These are phyloP conservation scores for Trypanosoma platydactyli DNA, from an alignment of 208 protist genomes.

Conservation along the genomic window DNA sequence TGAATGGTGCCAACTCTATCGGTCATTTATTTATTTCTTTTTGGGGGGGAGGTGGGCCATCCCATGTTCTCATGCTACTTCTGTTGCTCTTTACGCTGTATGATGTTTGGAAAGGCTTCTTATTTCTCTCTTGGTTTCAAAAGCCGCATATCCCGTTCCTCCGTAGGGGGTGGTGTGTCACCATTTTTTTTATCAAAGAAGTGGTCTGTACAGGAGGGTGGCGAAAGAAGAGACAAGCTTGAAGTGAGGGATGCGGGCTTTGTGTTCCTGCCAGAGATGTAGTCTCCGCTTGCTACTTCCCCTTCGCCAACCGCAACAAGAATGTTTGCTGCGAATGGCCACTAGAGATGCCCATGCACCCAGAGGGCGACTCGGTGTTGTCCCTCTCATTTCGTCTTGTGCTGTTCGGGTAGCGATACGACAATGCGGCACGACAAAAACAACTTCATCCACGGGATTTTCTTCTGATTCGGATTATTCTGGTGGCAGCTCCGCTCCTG, in stretches of 20 bases:
- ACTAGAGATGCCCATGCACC: background rate
- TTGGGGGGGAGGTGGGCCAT: no score
- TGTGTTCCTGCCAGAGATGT: background rate
- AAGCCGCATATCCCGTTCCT: no score
- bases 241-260: background rate
- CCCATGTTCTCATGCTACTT: no score
- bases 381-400: background rate
- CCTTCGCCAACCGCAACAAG: background rate
- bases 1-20: no score
- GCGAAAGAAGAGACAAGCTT: no score
- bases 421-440: background rate
- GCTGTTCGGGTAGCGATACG: background rate
- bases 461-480: background rate
- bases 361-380: background rate
- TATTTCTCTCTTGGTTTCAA: no score
- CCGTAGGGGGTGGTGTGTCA: no score
- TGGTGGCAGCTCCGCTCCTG: background rate
- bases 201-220: no score
- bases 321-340: background rate
- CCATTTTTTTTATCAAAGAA: no score
- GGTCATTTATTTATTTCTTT: constrained; percentile 3
- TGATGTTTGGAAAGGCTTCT: no score
- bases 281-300: background rate
- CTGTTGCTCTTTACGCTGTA: no score
- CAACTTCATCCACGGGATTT: background rate